Evolutionary conservation across 176 grass and related monocot genomes (phyloP), one percentile per base, ranked within the genome.

Genomic region (Poa pratensis): DNA sequence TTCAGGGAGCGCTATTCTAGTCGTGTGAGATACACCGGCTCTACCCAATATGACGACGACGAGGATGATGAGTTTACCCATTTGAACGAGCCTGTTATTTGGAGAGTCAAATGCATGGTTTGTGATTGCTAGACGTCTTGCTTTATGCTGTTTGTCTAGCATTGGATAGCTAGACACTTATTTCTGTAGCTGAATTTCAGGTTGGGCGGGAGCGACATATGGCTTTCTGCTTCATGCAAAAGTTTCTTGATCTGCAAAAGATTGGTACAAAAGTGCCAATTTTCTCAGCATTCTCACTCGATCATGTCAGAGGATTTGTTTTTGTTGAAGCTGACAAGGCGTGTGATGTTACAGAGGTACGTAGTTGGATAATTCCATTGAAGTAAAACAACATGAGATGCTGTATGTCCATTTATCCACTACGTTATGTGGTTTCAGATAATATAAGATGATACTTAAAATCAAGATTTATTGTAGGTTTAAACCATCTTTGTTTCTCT

Each of bases 311-410:
- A 81, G 96, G 93, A 66, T 92, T 89, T 88, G 45, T 99, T 89
- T 99, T 94, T 84, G 78, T 99, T 86, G 96, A 99, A 91, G 96
- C 96, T 48, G 96, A 96, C 35, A 99, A 99, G 88, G 87, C 88
- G 48, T 90, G 85, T 78, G 91, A 96, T 90, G 88, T 99, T 94
- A 92, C 79, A 1, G 93, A 94, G 96, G 96, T 99, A 91, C 45
- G 54, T n/a, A 55, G 39, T 84, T 37, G 20, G 64, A 68, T 37
- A 52, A 73, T 76, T 83, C 53, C 10, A 59, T 57, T 45, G 22
- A 75, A 37, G 3, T 82, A 3, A 39, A 54, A 60, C 37, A 73
- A 63, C 40, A 79, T 55, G 22, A 71, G 69, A 83, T 59, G 34
- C 19, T 32, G 3, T 77, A 60, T 42, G 16, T 58, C 30, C 22